A percentile compares a stretch with the other conserved stretches of the same genome.
Evolutionary conservation across 1,284 basidiomycete genomes (phyloP).

Genomic region (Erythrobasidium hasegawianum): DNA sequence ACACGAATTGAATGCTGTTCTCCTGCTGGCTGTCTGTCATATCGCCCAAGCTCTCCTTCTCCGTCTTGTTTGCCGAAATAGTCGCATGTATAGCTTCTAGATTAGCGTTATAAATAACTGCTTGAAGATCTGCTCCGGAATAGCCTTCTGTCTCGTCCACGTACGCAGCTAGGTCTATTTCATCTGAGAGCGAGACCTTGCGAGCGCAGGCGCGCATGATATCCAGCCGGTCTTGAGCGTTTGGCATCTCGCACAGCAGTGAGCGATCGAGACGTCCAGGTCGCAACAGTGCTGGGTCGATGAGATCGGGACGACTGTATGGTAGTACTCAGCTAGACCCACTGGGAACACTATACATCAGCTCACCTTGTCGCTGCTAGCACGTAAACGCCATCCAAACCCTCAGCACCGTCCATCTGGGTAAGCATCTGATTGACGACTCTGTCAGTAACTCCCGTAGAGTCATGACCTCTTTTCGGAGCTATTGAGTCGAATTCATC

Average conservation of each 20-base stretch:
- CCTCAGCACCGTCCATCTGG: slow-evolving; percentile 99
- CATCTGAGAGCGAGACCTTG: slow-evolving; percentile 65
- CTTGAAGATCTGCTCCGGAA: slow-evolving; percentile 94
- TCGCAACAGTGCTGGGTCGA: slow-evolving; percentile 90
- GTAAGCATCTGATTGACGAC: slow-evolving; percentile 99
- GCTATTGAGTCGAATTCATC: slow-evolving; percentile 99
- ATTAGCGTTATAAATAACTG: slow-evolving; percentile 92
- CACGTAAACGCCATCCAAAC: slow-evolving; percentile 95
- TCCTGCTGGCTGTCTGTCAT: not conserved
- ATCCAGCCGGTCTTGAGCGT: slow-evolving; percentile 67
- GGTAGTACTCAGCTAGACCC: not conserved
- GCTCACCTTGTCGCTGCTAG: slow-evolving; percentile 88
- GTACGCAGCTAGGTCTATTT: slow-evolving; percentile 65
- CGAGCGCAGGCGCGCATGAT: slow-evolving; percentile 73
- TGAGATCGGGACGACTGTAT: slow-evolving; percentile 84
- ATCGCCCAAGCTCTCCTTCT: slow-evolving; percentile 21
- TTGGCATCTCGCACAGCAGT: slow-evolving; percentile 88
- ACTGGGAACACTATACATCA: not conserved
- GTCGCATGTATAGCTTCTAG: slow-evolving; percentile 76
- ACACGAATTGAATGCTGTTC: slow-evolving; percentile 34
- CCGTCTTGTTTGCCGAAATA: slow-evolving; percentile 17
- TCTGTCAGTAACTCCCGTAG: slow-evolving; percentile 95
- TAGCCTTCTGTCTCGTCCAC: slow-evolving; percentile 76
- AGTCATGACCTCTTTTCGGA: slow-evolving; percentile 95
- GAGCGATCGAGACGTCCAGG: slow-evolving; percentile 95